Evolutionary conservation across 164 flowering plant genomes (phyloP), one percentile per base, ranked within the genome.

Genomic region (Hamamelis virginiana): DNA sequence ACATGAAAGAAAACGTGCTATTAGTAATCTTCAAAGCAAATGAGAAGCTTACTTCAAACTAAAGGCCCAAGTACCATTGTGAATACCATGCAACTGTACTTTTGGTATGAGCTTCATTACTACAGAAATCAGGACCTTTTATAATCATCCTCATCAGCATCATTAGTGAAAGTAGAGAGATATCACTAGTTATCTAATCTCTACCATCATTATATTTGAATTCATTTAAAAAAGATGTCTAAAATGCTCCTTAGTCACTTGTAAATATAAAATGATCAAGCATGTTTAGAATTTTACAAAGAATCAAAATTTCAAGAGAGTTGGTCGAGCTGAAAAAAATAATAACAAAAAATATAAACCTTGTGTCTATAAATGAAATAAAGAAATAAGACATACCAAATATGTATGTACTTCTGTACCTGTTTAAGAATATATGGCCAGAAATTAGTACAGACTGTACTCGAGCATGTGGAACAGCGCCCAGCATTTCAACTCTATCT

Each of bases 401-500:
- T 45, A 47, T 44, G 5, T 47, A 23, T 23, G 6, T 18, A 25
- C 48, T 15, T 51, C 19, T 4, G 3, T 43, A 92, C 97, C 97
- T 92, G 82, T 95, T 95, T 68, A 92, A 82, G 79, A 95, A 95
- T 73, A 95, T 92, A 70, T 93, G 97, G 50, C 98, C 99, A 75
- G 89, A 80, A 63, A 91, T 81, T 62, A 95, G 69, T 56, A 91
- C 92, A 74, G 98, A 91, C 33, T 80, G 89, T 25, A 95, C 99
- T 83, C 74, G 86, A 79, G 98, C 84, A 89, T 95, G 99, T 44
- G 93, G 97, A 55, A 95, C 98, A 75, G 94, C 96, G 46, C 99
- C 99, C 78, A 96, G 75, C 99, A 96, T 92, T 76, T 96, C 97
- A 72, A 96, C 98, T 65, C 97, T 80, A 74, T 96, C 98, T 82